Base-by-base conservation (phyloP, 768 basidiomycete species). In the Holtermanniella nyarrowii region DNA sequence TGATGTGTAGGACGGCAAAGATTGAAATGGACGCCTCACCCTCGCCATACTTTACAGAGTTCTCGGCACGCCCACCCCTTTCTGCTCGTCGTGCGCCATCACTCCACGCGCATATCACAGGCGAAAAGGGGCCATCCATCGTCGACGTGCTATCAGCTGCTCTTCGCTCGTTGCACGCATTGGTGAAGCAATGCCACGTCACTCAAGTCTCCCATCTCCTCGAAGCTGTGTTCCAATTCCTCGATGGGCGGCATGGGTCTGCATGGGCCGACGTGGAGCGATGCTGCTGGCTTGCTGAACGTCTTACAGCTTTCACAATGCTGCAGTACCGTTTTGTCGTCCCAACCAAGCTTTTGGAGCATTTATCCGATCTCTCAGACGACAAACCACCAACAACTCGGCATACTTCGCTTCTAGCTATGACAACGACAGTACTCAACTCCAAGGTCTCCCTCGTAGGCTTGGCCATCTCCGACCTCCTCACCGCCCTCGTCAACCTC, bases 311-410 rank as follows among this genome's bases (percentile, higher is more conserved):
- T 61, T 91, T 87, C 85, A 79, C 86, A 4, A 87, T 86, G 64
- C 88, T 91, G 57, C 91, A 91, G 66, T 91, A 91, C 70, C 84
- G 91, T 22, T 93, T 86, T 62, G 84, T 84, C 22, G 80, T 95
- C 5, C 87, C 90, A 2, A 86, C 87, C 1, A 80, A 82, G 65
- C 74, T 93, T 3, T 81, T 93, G 12, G 88, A 91, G 62, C 78
- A 79, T 22, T 77, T 95, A 3, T 75, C 82, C 20, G 77, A 79
- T 55, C 73, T 82, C 49, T 44, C 57, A 5, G 61, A 66, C 44
- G 24, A 60, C 4, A 16, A 26, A 11, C 37, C 53, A 3, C 48
- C 61, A 0, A 56, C 57, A 3, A 20, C 50, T 0, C 60, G 64
- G 42, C 84, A 84, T 44, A 75, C 72, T 44, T 77, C 86, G 0